Evolutionary conservation across 345 rosid genomes (phyloP).

Genomic region (Eucalyptus sideroxylon): DNA sequence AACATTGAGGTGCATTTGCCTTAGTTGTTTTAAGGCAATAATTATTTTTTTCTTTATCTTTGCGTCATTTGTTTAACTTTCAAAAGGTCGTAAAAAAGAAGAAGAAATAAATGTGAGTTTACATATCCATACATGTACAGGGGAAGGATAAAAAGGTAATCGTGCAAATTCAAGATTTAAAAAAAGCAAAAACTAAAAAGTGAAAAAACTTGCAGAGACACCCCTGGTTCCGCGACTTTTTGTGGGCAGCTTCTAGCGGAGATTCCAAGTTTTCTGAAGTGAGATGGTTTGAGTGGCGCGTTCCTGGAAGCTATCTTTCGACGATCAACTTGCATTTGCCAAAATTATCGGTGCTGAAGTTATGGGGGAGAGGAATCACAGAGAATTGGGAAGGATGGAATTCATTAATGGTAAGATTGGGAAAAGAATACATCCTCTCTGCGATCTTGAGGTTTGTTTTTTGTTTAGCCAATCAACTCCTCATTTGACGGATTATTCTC

Average conservation of each 20-base stretch:
- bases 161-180: background rate
- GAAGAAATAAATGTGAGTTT: background rate
- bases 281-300: background rate
- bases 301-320: too few relatives aligned
- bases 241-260: too few relatives aligned
- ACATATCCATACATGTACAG: background rate
- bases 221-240: too few relatives aligned
- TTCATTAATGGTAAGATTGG: fast-evolving
- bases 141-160: background rate
- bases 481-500: fast-evolving
- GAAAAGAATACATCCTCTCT: too few relatives aligned
- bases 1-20: background rate
- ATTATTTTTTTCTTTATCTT: too few relatives aligned
- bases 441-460: fast-evolving
- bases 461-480: background rate
- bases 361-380: fast-evolving
- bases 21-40: background rate
- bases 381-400: background rate
- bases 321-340: background rate
- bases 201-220: too few relatives aligned
- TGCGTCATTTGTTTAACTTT: too few relatives aligned
- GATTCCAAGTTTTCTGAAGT: too few relatives aligned
- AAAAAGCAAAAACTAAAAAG: background rate
- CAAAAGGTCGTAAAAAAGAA: too few relatives aligned
- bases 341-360: fast-evolving